A percentile compares a stretch with the other conserved stretches of the same genome.
These are phyloP conservation scores for Picocystis sp. DNA, from an alignment of 163 green algal species.

Conservation along the genomic window DNA sequence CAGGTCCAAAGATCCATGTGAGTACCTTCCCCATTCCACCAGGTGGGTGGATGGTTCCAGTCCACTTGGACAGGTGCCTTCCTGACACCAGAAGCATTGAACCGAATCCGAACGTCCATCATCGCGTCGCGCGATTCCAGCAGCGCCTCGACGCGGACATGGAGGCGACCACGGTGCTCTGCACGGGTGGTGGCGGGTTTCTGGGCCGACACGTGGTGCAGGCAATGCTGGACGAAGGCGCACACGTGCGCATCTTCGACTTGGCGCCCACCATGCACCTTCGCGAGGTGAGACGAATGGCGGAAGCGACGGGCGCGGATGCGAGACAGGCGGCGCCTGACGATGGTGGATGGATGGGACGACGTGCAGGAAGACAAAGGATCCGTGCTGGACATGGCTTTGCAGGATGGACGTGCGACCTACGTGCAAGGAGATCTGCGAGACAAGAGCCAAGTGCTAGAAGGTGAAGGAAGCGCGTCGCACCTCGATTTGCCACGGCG, in stretches of 20 bases:
- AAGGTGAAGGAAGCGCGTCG: conserved; percentile 7
- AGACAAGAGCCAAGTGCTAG: conserved; percentile 25
- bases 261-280: neutral
- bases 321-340: conserved; percentile 28
- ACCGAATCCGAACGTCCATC: too few relatives aligned
- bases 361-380: neutral
- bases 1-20: too few relatives aligned
- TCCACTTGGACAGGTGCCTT: too few relatives aligned
- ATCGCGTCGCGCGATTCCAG: too few relatives aligned
- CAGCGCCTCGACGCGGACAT: too few relatives aligned
- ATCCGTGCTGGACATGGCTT: conserved; percentile 8
- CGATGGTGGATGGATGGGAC: conserved; percentile 45
- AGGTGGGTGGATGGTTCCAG: too few relatives aligned
- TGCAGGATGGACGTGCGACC: conserved; percentile 12
- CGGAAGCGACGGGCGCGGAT: neutral
- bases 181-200: conserved; percentile 63
- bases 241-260: conserved; percentile 14
- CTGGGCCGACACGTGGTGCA: conserved; percentile 61
- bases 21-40: too few relatives aligned
- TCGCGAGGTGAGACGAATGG: neutral
- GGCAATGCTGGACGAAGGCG: conserved; percentile 41
- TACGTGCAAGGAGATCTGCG: conserved; percentile 50
- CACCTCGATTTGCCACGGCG: neutral
- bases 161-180: too few relatives aligned
- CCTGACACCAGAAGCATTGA: too few relatives aligned